Evolutionary conservation across 352 stramenopile genomes (phyloP).

Genomic region (Globisporangium cylindrosporum): DNA sequence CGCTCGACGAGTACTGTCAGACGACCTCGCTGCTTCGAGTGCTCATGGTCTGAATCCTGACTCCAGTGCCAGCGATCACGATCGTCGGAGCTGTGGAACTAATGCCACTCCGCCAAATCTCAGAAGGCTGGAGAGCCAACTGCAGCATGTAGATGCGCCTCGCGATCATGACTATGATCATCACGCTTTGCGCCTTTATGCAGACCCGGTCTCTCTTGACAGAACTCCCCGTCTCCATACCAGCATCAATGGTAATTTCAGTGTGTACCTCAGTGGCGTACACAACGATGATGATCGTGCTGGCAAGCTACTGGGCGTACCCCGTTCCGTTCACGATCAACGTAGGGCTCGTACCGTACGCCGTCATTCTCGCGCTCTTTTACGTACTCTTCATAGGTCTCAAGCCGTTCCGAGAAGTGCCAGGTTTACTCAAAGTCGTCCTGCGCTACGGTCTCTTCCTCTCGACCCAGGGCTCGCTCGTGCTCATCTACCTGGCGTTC

Average conservation of each 20-base stretch:
- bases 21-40: neutral
- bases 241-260: neutral
- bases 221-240: neutral
- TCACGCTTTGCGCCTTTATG: slow-evolving; percentile 13
- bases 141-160: slow-evolving; percentile 24
- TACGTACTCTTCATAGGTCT: slow-evolving; percentile 20
- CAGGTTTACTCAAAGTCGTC: slow-evolving; percentile 1
- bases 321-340: slow-evolving; percentile 28
- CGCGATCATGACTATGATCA: slow-evolving; percentile 14
- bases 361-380: slow-evolving; percentile 5
- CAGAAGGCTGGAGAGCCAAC: slow-evolving; percentile 22
- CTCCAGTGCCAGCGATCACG: slow-evolving; percentile 17
- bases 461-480: slow-evolving; percentile 10
- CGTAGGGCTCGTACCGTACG: slow-evolving; percentile 12
- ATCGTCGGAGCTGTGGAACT: slow-evolving; percentile 21
- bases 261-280: slow-evolving; percentile 1
- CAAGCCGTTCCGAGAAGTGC: slow-evolving; percentile 15
- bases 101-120: slow-evolving; percentile 19
- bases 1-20: slow-evolving; percentile 7
- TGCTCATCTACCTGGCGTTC: slow-evolving; percentile 21
- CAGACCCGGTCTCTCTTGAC: slow-evolving; percentile 18
- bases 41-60: slow-evolving; percentile 1
- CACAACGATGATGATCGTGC: slow-evolving; percentile 11
- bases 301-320: slow-evolving; percentile 17
- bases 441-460: neutral